Evolutionary conservation across 164 flowering plant genomes (phyloP).

Genomic region (Umbilicus rupestris): DNA sequence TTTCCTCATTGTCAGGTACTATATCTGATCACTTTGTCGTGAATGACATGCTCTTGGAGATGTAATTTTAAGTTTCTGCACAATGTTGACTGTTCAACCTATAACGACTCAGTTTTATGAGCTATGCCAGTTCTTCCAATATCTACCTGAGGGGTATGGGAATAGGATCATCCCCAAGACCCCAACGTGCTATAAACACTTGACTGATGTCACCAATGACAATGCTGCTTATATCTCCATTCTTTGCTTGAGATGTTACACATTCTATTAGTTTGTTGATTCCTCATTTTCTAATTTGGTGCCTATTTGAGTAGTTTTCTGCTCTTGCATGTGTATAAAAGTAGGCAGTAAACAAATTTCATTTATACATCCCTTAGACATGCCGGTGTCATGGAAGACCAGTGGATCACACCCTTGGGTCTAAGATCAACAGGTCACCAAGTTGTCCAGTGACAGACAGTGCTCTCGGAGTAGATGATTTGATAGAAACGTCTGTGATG

Average conservation of each 20-base stretch:
- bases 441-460: conserved; percentile 44
- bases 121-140: background rate
- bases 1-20: conserved; percentile 60
- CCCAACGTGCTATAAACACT: too few species aligned
- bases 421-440: conserved; percentile 13
- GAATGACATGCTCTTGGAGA: background rate
- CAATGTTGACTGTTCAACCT: background rate
- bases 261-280: too few species aligned
- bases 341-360: background rate
- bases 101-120: background rate
- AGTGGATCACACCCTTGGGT: conserved; percentile 22
- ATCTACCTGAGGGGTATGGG: background rate
- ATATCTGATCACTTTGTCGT: background rate
- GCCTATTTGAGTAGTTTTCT: background rate
- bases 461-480: conserved; percentile 32
- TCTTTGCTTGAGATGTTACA: too few species aligned
- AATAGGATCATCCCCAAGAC: too few species aligned
- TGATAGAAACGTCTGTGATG: conserved; percentile 45
- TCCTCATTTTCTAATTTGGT: too few species aligned
- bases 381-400: conserved; percentile 77
- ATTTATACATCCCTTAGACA: conserved; percentile 24
- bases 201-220: too few species aligned
- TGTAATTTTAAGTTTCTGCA: background rate
- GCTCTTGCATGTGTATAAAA: background rate
- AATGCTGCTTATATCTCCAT: too few species aligned